A percentile compares a stretch with the other conserved stretches of the same genome.
Evolutionary conservation across 768 basidiomycete species (phyloP).

Genomic region (Crucibulum laeve): DNA sequence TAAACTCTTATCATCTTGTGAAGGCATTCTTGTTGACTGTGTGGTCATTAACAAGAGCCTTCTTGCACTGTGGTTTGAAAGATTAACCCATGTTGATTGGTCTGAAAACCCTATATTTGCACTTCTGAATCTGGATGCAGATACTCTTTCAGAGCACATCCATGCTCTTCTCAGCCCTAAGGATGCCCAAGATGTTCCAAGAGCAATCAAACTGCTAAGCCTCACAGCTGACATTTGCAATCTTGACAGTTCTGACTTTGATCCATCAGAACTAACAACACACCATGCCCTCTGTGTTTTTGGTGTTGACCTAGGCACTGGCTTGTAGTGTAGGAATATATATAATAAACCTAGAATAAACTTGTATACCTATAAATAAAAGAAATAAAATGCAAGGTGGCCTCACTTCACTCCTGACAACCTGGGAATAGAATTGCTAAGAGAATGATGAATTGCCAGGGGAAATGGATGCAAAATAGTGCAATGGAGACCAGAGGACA

Average conservation of each 20-base stretch:
- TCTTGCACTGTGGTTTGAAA: conserved; percentile 13
- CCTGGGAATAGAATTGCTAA: too few species aligned
- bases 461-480: too few species aligned
- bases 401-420: too few species aligned
- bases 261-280: conserved; percentile 13
- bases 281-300: conserved; percentile 15
- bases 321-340: too few species aligned
- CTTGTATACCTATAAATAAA: too few species aligned
- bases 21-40: conserved; percentile 13
- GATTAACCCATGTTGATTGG: conserved; percentile 18
- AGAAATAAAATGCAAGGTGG: too few species aligned
- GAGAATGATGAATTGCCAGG: too few species aligned
- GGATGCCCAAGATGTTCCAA: conserved; percentile 27
- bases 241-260: conserved; percentile 7
- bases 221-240: conserved; percentile 11
- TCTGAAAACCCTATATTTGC: conserved; percentile 11
- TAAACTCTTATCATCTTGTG: conserved; percentile 16
- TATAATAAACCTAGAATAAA: too few species aligned
- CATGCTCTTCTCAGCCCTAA: conserved; percentile 20
- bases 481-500: too few species aligned
- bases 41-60: conserved; percentile 14
- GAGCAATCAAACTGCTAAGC: conserved; percentile 20
- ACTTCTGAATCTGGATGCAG: conserved; percentile 7
- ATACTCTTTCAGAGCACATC: conserved; percentile 4
- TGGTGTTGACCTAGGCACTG: too few species aligned